A percentile compares a stretch with the other conserved stretches of the same genome.
Conservation (phyloP, 352 stramenopile genomes). For the Globisporangium ultimum region DNA sequence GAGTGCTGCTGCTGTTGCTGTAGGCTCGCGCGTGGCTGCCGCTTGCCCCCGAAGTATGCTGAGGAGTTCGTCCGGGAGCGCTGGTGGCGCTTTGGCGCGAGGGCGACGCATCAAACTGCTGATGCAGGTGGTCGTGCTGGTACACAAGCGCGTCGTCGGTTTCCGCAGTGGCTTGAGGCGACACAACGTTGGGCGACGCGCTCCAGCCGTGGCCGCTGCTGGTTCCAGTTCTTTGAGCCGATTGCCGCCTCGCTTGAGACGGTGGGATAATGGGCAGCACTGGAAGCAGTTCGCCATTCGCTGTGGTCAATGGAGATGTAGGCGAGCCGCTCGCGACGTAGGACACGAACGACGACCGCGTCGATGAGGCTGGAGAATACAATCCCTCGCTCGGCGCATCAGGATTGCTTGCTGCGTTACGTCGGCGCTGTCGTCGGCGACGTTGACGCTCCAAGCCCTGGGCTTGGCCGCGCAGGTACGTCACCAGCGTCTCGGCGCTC, state of each 20-base stretch:
- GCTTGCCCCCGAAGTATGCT: constrained; percentile 12
- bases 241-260: constrained; percentile 1
- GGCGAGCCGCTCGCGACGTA: background rate
- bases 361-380: constrained; percentile 13
- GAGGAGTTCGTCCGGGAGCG: background rate
- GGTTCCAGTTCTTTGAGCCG: background rate
- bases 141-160: constrained; percentile 12
- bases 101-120: constrained; percentile 6
- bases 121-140: constrained; percentile 25
- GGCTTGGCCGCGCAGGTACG: constrained; percentile 33
- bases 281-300: constrained; percentile 3
- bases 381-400: constrained; percentile 12
- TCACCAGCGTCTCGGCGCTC: constrained; percentile 58
- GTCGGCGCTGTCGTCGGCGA: constrained; percentile 16
- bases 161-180: constrained; percentile 1
- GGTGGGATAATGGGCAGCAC: constrained; percentile 5
- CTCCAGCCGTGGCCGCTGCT: constrained; percentile 40
- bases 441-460: constrained; percentile 18
- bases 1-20: constrained; percentile 19
- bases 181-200: constrained; percentile 8
- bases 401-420: background rate
- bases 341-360: constrained; percentile 8
- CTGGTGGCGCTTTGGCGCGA: background rate
- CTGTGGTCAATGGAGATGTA: background rate
- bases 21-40: constrained; percentile 14